A percentile compares a stretch with the other conserved stretches of the same genome.
phyloP scores from a whole-genome alignment of 163 green algal genomes.

The Volvox carteri region DNA sequence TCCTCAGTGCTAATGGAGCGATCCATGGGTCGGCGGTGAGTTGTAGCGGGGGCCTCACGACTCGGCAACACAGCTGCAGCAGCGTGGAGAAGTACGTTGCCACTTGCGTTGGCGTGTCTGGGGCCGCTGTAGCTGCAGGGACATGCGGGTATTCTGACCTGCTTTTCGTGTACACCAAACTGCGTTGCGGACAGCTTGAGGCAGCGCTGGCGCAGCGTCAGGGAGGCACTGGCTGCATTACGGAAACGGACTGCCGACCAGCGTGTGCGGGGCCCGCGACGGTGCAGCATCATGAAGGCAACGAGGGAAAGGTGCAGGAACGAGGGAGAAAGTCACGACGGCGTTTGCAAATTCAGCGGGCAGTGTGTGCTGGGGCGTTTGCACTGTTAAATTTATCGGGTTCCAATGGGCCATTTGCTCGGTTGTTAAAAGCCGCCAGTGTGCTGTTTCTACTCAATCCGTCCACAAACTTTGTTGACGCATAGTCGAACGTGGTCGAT shows the following conservation, averaged over 20 bases:
- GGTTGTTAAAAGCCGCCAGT: not conserved
- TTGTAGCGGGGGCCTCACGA: not conserved
- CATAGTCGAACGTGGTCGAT: too few species aligned
- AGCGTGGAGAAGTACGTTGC: not conserved
- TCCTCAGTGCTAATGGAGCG: not conserved
- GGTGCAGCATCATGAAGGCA: not conserved
- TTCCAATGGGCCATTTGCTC: not conserved
- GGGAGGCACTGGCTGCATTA: not conserved
- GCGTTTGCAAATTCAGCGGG: slow-evolving; percentile 5
- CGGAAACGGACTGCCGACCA: not conserved
- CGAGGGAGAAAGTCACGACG: not conserved
- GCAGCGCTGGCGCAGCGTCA: not conserved
- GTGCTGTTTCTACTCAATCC: slow-evolving; percentile 27
- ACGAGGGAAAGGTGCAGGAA: not conserved
- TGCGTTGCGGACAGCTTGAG: slow-evolving; percentile 43
- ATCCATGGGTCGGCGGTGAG: not conserved
- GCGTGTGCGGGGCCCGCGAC: not conserved
- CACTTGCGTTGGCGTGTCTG: not conserved
- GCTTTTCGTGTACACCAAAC: slow-evolving; percentile 37
- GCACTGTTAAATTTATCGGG: not conserved
- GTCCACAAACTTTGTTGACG: too few species aligned
- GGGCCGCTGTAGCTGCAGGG: not conserved
- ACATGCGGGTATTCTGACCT: slow-evolving; percentile 26
- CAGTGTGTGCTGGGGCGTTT: slow-evolving; percentile 33
- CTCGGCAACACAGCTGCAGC: slow-evolving; percentile 9